Evolutionary conservation across 1,284 basidiomycete genomes (phyloP), one percentile per base, ranked within the genome.

Genomic region (Veloboletus limbatus): DNA sequence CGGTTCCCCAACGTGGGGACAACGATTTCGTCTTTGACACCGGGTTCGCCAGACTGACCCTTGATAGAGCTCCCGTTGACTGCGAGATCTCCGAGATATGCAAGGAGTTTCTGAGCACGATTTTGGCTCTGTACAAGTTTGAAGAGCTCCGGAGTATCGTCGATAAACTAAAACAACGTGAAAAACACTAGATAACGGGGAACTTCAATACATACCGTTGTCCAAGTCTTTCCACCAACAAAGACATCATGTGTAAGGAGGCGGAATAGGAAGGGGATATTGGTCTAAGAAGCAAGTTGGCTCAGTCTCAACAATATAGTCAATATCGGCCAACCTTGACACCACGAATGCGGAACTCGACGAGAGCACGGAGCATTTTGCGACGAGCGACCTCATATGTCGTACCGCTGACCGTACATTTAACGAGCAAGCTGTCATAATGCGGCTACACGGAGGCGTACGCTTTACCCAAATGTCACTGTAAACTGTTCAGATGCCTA

Each of bases 261-360:
- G 54, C 95, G 89, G 83, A 99, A 97, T 57, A 99, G 74, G 89
- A 99, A 99, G 24, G 97, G 97, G 57, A 99, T 99, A 73, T 99
- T 99, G 57, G 94, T 97, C 90, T 92, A 56, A 37, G 22, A 10
- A 33, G 16, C 25, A 25, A 24, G 43, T 46, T n/a, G 54, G 33
- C 9, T 22, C 26, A 9, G 13, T 22, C 34, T 20, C 36, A 9
- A 47, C 14, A 34, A 31, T 10, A 27, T 3, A 13, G 2, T 18
- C 7, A 16, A 17, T n/a, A 31, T 54, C 48, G 27, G 47, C 60
- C 22, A 43, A 85, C 88, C 83, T 97, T 97, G 69, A 97, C 95
- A 63, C 96, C 96, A 62, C 97, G 93, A 60, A 99, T 99, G 67
- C 97, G 91, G 87, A 99, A 99, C 70, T 99, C 97, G 50, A 99